These are phyloP conservation scores for Tremella yokohamensis DNA, from an alignment of 768 basidiomycete species.

Conservation along the genomic window DNA sequence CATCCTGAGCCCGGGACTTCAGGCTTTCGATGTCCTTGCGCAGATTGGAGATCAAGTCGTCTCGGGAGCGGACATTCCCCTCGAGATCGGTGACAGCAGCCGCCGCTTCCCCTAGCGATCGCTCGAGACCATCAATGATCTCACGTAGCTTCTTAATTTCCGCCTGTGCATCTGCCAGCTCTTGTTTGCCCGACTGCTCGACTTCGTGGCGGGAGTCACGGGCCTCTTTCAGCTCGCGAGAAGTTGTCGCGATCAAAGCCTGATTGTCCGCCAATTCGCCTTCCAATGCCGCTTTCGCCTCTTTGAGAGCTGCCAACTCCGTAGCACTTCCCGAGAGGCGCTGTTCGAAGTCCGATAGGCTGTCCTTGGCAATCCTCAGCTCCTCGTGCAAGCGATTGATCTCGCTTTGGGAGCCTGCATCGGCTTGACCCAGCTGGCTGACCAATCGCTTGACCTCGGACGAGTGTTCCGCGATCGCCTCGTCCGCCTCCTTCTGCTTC, in stretches of 20 bases:
- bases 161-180: neutral
- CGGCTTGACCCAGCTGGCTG: too few species aligned
- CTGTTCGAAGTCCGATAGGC: too few species aligned
- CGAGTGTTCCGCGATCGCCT: too few species aligned
- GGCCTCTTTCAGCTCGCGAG: neutral
- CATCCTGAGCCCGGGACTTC: too few species aligned
- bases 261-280: neutral
- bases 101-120: neutral
- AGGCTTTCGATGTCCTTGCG: neutral
- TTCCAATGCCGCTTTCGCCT: neutral
- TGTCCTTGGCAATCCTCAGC: too few species aligned
- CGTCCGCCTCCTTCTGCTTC: too few species aligned
- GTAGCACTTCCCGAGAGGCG: neutral
- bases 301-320: neutral
- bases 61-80: neutral
- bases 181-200: neutral
- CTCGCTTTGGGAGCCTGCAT: too few species aligned
- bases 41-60: neutral
- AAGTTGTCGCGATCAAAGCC: neutral
- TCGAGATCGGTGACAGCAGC: neutral
- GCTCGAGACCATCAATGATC: neutral
- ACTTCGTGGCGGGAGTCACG: neutral
- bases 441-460: too few species aligned
- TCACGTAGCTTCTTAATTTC: neutral
- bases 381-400: too few species aligned